Evolutionary conservation across 495 filamentous ascomycete genomes (phyloP), one percentile per base, ranked within the genome.

Genomic region (Aspergillus carlsbadensis): DNA sequence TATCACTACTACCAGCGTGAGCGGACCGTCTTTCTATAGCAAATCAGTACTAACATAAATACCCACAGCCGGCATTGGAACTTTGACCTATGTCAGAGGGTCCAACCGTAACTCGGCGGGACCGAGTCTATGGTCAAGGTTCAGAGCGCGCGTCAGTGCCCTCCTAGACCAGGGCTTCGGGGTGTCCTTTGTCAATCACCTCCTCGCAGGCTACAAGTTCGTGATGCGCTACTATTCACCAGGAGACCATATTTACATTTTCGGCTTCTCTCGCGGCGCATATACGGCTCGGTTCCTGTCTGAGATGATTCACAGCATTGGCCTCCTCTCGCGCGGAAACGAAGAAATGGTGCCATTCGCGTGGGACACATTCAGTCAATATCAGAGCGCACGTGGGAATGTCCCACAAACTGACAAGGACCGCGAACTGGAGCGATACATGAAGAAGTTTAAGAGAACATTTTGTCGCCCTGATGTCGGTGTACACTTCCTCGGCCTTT

Each of bases 181-280:
- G 6, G 81, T 83, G 0, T 88, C 86, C 0, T 92, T 93, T 56
- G 84, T 83, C 52, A 78, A 86, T 3, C 90, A 94, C 70, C 87
- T 90, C n/a, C 78, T 92, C 41, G 89, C 82, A 3, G 89, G 87
- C 5, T 95, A 95, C 66, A 84, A 84, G 52, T 93, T 92, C 64
- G 72, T 93, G n/a, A 95, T 95, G 90, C 82, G 87, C n/a, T 89
- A 88, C 66, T 93, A 93, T 67, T 69, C 74, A 10, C 76, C 80
- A 0, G 89, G 87, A 1, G 86, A 91, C 54, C 81, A 89, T 56
- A 89, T 92, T 33, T 84, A 76, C 54, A 80, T 93, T 58, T 92
- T 93, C 50, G 90, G 90, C 14, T 95, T 93, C 76, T 86, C 82
- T 3, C 82, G 90, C 6, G 90, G 90, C 8, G 86, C 88, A 11